A percentile compares a stretch with the other conserved stretches of the same genome.
Evolutionary conservation across 2,329 filamentous ascomycete genomes (phyloP).

Genomic region (Zasmidium citrigriseum): DNA sequence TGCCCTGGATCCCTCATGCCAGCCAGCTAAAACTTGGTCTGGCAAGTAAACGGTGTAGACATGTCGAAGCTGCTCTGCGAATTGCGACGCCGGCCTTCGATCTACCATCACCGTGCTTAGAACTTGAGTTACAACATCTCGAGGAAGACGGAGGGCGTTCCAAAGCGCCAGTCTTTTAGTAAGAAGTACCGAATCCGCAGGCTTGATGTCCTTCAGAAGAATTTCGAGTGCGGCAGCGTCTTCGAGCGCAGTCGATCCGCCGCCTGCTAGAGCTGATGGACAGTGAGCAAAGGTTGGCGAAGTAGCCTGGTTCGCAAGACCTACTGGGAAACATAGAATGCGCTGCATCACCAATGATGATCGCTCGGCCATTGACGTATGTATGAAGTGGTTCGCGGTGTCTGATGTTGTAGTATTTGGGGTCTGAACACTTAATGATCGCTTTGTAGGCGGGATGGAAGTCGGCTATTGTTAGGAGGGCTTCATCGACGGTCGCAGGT

Average conservation of each 20-base stretch:
- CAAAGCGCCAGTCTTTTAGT: conserved; percentile 5
- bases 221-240: conserved; percentile 11
- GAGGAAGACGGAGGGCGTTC: conserved; percentile 10
- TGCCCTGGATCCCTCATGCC: conserved; percentile 6
- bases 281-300: too few species aligned
- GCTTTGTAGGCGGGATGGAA: conserved; percentile 13
- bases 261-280: not conserved
- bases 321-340: conserved; percentile 14
- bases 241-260: conserved; percentile 5
- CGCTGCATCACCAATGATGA: conserved; percentile 17
- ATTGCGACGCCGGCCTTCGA: conserved; percentile 1
- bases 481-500: conserved; percentile 11
- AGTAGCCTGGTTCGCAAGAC: not conserved
- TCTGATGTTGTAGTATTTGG: conserved; percentile 11
- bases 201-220: conserved; percentile 1
- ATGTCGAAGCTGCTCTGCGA: conserved; percentile 5
- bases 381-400: conserved; percentile 7
- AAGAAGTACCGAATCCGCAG: not conserved
- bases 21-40: not conserved
- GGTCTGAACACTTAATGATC: conserved; percentile 7
- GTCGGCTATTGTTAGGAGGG: conserved; percentile 3
- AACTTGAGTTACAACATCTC: not conserved
- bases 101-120: conserved; percentile 5
- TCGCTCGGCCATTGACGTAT: conserved; percentile 7
- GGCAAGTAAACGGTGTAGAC: conserved; percentile 9